These are phyloP conservation scores for Diplodia scrobiculata DNA, from an alignment of 2,329 filamentous ascomycete species.

Conservation along the genomic window DNA sequence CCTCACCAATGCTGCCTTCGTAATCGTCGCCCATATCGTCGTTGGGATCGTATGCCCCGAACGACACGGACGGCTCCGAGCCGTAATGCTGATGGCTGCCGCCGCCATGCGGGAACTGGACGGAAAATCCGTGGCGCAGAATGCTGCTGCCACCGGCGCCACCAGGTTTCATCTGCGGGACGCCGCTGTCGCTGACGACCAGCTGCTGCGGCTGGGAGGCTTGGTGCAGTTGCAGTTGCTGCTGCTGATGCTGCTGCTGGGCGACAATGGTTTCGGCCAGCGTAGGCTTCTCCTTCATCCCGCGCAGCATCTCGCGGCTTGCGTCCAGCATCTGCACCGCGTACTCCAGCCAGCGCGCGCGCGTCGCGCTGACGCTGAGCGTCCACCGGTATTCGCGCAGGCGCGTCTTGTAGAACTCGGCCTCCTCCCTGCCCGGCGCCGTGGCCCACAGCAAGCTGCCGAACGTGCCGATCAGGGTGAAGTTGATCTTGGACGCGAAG, in stretches of 20 bases:
- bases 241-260: constrained; percentile 12
- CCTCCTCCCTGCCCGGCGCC: constrained; percentile 81
- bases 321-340: constrained; percentile 52
- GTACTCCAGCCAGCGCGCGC: constrained; percentile 56
- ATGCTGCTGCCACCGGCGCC: neutral
- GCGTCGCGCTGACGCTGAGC: constrained; percentile 78
- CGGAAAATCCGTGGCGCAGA: neutral
- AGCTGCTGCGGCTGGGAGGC: constrained; percentile 7
- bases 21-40: constrained; percentile 24
- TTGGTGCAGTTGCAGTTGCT: constrained; percentile 6
- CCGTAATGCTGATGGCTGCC: constrained; percentile 16
- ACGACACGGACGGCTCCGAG: constrained; percentile 19
- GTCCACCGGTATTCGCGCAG: constrained; percentile 94
- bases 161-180: constrained; percentile 18
- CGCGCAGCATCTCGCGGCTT: constrained; percentile 48
- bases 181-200: constrained; percentile 23
- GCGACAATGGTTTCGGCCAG: constrained; percentile 10
- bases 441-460: constrained; percentile 88
- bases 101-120: constrained; percentile 8
- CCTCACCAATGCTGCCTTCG: constrained; percentile 19
- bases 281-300: constrained; percentile 49
- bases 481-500: constrained; percentile 84
- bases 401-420: constrained; percentile 84
- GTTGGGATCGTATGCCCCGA: constrained; percentile 5
- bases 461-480: constrained; percentile 92